Conservation (phyloP, 352 stramenopile species). For the Aphanomyces cochlioides region DNA sequence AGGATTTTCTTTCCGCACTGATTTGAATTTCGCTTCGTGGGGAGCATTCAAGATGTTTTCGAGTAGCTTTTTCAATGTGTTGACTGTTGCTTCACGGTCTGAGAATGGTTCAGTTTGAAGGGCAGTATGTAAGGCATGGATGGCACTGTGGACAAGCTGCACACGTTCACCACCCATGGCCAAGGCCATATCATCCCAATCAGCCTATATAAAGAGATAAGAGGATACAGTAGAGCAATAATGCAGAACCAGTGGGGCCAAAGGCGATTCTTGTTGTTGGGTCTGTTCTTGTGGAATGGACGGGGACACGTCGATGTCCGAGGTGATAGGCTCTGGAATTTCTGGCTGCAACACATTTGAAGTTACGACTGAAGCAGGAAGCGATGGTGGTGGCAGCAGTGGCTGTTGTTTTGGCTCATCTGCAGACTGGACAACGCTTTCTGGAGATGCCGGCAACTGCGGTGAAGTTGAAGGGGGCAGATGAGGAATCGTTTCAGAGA, state of each 20-base stretch:
- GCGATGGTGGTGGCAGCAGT: no score
- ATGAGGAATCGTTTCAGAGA: no score
- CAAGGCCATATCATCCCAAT: conserved; percentile 32
- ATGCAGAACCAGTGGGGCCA: conserved; percentile 45
- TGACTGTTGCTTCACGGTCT: conserved; percentile 38
- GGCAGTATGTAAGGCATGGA: conserved; percentile 40
- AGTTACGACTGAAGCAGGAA: no score
- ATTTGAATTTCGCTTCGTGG: conserved; percentile 52
- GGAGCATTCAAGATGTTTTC: conserved; percentile 69
- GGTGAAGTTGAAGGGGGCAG: no score
- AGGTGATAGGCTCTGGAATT: no score
- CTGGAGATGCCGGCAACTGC: no score
- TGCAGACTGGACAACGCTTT: no score
- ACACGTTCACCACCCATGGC: conserved; percentile 46
- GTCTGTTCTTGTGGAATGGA: no score
- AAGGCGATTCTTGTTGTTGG: conserved; percentile 27
- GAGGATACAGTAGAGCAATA: no score
- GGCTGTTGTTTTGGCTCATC: no score
- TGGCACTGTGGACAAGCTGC: conserved; percentile 44
- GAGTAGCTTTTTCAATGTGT: conserved; percentile 57
- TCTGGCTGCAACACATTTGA: no score
- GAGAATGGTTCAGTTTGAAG: conserved; percentile 37
- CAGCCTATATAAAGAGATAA: background rate
- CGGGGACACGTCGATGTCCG: no score
- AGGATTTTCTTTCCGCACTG: conserved; percentile 62